These are phyloP conservation scores for Prunus davidiana DNA, from an alignment of 306 rosid genomes.

Conservation along the genomic window DNA sequence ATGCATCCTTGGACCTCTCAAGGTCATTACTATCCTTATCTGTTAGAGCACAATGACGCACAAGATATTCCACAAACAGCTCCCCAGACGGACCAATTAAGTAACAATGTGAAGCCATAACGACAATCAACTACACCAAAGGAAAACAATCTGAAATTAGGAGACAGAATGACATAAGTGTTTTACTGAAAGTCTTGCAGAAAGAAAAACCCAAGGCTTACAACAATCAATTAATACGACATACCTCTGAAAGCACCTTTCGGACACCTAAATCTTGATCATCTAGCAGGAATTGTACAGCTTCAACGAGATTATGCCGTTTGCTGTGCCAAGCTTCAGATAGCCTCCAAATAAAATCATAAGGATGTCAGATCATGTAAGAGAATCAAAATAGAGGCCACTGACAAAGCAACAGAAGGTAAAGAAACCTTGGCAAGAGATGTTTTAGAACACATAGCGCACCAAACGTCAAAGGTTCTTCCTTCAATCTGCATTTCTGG, in stretches of 20 bases:
- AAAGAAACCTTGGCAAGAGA: conserved; percentile 83
- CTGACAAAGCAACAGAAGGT: conserved; percentile 12
- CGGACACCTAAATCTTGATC: conserved; percentile 72
- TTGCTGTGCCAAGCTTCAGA: conserved; percentile 91
- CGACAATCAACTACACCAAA: conserved; percentile 77
- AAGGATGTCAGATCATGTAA: conserved; percentile 24
- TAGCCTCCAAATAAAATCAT: conserved; percentile 50
- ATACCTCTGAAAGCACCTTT: conserved; percentile 87
- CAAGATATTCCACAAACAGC: conserved; percentile 83
- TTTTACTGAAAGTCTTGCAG: conserved; percentile 1
- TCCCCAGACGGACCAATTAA: conserved; percentile 93
- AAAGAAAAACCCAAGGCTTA: conserved; percentile 7
- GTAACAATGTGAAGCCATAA: conserved; percentile 97
- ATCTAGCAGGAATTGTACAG: conserved; percentile 76
- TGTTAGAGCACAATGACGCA: conserved; percentile 76
- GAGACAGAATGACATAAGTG: conserved; percentile 6
- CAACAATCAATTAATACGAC: conserved; percentile 9
- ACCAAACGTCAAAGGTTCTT: conserved; percentile 78
- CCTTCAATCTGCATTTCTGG: conserved; percentile 91
- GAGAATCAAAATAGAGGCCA: conserved; percentile 23
- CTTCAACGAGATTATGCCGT: conserved; percentile 71
- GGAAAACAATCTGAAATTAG: conserved; percentile 8
- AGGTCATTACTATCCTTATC: conserved; percentile 46
- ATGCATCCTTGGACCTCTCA: conserved; percentile 43
- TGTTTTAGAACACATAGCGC: conserved; percentile 84